Evolutionary conservation across 1,139 yeast genomes (phyloP).

Genomic region (Debaryomyces sp.): DNA sequence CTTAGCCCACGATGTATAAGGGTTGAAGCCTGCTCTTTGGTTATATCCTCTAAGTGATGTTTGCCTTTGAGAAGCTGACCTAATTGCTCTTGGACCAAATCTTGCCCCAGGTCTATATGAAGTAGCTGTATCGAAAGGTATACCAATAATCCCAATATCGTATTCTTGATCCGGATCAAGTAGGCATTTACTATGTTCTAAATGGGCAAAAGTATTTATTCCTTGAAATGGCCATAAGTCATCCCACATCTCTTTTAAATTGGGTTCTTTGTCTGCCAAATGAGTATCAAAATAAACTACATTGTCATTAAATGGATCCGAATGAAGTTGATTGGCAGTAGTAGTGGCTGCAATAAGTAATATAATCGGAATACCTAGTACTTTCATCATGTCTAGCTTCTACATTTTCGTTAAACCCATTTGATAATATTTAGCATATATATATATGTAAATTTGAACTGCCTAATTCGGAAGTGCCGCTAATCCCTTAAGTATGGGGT

Average conservation of each 20-base stretch:
- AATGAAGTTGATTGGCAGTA: conserved; percentile 7
- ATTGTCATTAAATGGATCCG: conserved; percentile 9
- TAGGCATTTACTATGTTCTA: conserved; percentile 61
- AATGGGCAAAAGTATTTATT: conserved; percentile 72
- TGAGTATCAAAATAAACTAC: conserved; percentile 3
- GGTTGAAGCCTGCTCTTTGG: conserved; percentile 64
- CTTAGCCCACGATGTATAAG: conserved; percentile 68
- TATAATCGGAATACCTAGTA: background rate
- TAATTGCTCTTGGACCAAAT: conserved; percentile 77
- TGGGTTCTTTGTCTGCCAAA: conserved; percentile 20
- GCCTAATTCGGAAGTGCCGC: conserved; percentile 5
- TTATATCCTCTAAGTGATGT: conserved; percentile 67
- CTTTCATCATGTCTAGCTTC: conserved; percentile 1
- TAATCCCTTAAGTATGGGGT: background rate
- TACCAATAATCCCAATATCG: conserved; percentile 73
- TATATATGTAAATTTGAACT: background rate
- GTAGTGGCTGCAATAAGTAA: background rate
- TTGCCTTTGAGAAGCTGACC: conserved; percentile 76
- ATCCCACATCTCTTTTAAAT: conserved; percentile 61
- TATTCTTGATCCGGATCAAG: conserved; percentile 46
- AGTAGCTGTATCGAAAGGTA: conserved; percentile 78
- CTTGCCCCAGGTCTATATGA: conserved; percentile 78
- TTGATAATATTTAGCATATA: no score
- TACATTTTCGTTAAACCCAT: no score
- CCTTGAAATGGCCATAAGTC: conserved; percentile 71